These are phyloP conservation scores for Syncephalastrum contaminatum DNA, from an alignment of 371 early-diverging fungal species.

Conservation along the genomic window DNA sequence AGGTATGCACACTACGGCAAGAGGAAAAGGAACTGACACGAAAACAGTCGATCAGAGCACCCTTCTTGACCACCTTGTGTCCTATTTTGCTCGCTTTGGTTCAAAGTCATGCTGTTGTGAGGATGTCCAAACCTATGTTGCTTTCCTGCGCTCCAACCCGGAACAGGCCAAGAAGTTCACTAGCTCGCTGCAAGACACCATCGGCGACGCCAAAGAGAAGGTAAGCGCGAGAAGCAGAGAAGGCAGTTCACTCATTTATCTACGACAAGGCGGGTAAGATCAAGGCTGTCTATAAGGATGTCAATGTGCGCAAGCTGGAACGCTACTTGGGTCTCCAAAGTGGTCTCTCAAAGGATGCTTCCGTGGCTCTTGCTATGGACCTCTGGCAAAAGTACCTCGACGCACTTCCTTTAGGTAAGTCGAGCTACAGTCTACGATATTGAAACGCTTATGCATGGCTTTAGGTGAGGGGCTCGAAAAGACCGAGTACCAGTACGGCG, in stretches of 20 bases:
- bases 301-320: slow-evolving; percentile 58
- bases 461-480: slow-evolving; percentile 60
- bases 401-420: slow-evolving; percentile 60
- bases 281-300: slow-evolving; percentile 42
- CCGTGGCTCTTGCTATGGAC: slow-evolving; percentile 32
- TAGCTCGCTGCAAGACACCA: slow-evolving; percentile 26
- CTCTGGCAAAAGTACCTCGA: slow-evolving; percentile 57
- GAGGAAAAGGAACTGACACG: slow-evolving; percentile 17
- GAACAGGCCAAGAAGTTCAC: slow-evolving; percentile 37
- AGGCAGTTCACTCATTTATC: not conserved
- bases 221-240: slow-evolving; percentile 7
- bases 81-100: slow-evolving; percentile 70
- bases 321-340: slow-evolving; percentile 44
- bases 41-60: slow-evolving; percentile 27
- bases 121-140: slow-evolving; percentile 68
- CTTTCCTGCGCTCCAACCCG: slow-evolving; percentile 22
- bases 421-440: not conserved
- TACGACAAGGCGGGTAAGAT: slow-evolving; percentile 22
- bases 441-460: not conserved
- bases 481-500: slow-evolving; percentile 79
- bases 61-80: slow-evolving; percentile 44
- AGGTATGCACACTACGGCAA: not conserved
- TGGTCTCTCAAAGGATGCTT: slow-evolving; percentile 11
- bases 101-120: slow-evolving; percentile 74
- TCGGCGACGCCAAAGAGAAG: slow-evolving; percentile 35